These are phyloP conservation scores for Cercospora zeae-maydis DNA, from an alignment of 2,329 filamentous ascomycete species.

Conservation along the genomic window DNA sequence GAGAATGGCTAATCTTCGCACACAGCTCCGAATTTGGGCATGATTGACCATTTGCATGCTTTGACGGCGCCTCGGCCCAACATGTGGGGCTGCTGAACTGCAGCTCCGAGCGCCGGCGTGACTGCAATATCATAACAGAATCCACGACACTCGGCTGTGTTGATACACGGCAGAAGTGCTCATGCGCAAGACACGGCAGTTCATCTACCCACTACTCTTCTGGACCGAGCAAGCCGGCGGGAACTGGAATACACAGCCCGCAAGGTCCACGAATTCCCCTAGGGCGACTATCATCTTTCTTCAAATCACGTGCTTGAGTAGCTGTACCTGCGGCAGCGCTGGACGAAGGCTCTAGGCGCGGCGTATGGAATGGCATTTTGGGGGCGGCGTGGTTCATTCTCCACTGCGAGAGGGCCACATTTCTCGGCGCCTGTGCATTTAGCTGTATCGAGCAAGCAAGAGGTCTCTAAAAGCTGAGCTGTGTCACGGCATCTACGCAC, in stretches of 20 bases:
- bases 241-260: slow-evolving; percentile 11
- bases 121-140: not conserved
- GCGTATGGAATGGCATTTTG: slow-evolving; percentile 18
- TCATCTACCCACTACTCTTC: slow-evolving; percentile 10
- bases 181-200: slow-evolving; percentile 16
- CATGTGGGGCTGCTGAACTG: not conserved
- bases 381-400: slow-evolving; percentile 17
- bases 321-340: slow-evolving; percentile 20
- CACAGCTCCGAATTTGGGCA: slow-evolving; percentile 53
- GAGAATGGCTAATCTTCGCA: slow-evolving; percentile 21
- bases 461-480: slow-evolving; percentile 22
- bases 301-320: slow-evolving; percentile 25
- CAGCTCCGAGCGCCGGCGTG: not conserved
- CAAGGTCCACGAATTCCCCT: slow-evolving; percentile 13
- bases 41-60: slow-evolving; percentile 29
- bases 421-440: slow-evolving; percentile 19
- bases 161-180: slow-evolving; percentile 15
- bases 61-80: not conserved
- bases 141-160: slow-evolving; percentile 4
- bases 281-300: slow-evolving; percentile 19
- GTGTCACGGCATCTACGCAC: slow-evolving; percentile 19
- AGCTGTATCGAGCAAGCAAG: slow-evolving; percentile 22
- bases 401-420: slow-evolving; percentile 21
- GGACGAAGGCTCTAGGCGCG: slow-evolving; percentile 13
- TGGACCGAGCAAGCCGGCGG: slow-evolving; percentile 12